phyloP scores from a whole-genome alignment of 306 rosid species.

The Phaseolus lunatus region DNA sequence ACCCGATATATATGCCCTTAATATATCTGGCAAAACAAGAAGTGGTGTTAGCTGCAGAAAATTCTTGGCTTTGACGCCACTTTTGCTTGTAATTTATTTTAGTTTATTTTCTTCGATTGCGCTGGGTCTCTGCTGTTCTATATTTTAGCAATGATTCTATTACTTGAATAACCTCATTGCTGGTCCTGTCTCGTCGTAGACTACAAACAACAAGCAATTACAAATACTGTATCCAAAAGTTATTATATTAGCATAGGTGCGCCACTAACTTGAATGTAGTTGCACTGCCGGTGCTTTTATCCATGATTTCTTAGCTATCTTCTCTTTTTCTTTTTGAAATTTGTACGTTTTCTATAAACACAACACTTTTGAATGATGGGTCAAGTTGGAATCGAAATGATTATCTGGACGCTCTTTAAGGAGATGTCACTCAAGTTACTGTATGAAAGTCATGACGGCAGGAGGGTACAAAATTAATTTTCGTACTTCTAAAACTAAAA shows the following conservation, averaged over 20 bases:
- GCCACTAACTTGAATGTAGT: background rate
- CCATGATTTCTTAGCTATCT: background rate
- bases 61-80: conserved; percentile 1
- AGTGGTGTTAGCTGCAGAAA: conserved; percentile 36
- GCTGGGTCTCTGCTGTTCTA: conserved; percentile 8
- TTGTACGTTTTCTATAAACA: background rate
- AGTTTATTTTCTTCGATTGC: conserved; percentile 8
- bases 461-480: too few species aligned
- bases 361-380: background rate
- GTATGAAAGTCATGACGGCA: too few species aligned
- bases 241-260: background rate
- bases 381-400: background rate
- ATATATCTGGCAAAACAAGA: conserved; percentile 43
- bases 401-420: background rate
- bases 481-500: too few species aligned
- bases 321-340: background rate
- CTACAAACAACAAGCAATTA: background rate
- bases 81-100: conserved; percentile 16
- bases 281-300: background rate
- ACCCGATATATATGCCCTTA: conserved; percentile 41
- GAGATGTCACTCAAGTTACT: background rate
- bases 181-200: background rate
- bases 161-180: conserved; percentile 8
- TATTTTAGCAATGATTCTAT: conserved; percentile 23
- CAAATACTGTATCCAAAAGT: background rate